Evolutionary conservation across 2,329 filamentous ascomycete species (phyloP), one percentile per base, ranked within the genome.

Genomic region (Cordyceps farinosa): DNA sequence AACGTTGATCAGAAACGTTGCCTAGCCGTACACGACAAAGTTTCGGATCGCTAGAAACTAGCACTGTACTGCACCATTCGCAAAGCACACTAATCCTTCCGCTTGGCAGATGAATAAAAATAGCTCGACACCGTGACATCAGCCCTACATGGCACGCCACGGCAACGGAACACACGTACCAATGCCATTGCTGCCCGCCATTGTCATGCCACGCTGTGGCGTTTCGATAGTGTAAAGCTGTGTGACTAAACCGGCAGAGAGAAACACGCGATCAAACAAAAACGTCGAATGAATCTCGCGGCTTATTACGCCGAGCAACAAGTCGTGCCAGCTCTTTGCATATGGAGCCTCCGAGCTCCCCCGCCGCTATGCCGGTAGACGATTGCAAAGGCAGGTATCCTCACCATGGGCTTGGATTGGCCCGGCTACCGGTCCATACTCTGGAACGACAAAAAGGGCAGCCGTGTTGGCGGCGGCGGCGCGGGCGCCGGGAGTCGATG

Each of bases 201-300:
- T 38, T 36, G 44, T 48, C 42, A 22, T 34, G 44, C 55, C 44
- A 58, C 22, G 44, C 55, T 15, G 55, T 58, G 55, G 55, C 55
- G 55, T 50, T 22, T 50, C 55, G 11, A 58, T 40, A 50, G 44
- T 56, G 13, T 48, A 8, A 9, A 48, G 32, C 32, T 34, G 55
- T 40, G 44, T 22, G 17, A 42, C 22, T 17, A 29, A 48, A 32
- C 5, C 9, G 11, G 8, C 27, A 45, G 1, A 1, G 30, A 30
- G 15, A 27, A 57, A 27, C 17, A 45, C 27, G 17, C 30, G 5
- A 32, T 40, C 2, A 38, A 15, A 22, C n/a, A 13, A 27, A 51
- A 27, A 22, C 45, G 45, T 52, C 17, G 32, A 36, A n/a, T 22
- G 3, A 36, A 29, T 36, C 38, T 55, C 52, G 52, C 36, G 22